Base-by-base conservation (phyloP, 306 rosid species). In the Hylodesmum podocarpum region DNA sequence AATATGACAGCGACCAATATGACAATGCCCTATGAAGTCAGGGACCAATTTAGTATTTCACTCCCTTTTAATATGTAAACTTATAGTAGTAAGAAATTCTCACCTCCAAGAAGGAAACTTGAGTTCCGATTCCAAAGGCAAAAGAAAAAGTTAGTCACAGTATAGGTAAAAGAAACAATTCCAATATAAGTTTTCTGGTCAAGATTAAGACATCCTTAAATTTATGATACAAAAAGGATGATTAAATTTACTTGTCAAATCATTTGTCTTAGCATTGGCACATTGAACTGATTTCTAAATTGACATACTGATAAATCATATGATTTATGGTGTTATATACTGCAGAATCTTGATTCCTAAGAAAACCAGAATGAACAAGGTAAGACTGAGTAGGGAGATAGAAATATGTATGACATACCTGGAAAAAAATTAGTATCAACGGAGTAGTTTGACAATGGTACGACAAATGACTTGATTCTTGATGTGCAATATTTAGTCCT, bases 51-150 rank as follows among this genome's bases (percentile, higher is more conserved):
- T n/a, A n/a, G n/a, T n/a, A n/a, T n/a, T n/a, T n/a, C n/a, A n/a
- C n/a, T n/a, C n/a, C 10, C 33, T 9, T 66, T 61, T 33, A 63
- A 21, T 39, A 46, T 72, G 59, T 37, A 82, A 77, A 72, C 9
- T 68, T 46, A 47, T 4, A 57, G 44, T 53, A 21, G 82, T 53
- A 7, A 53, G 51, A 66, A 65, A 57, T 82, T 77, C 98, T 87
- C 80, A 91, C 98, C 98, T 94, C 98, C 70, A 94, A 75, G 85
- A 88, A 94, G 75, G 98, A 94, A 68, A 94, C 98, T 94, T 91
- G 64, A 78, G 82, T 82, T 78, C 77, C 80, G 74, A 59, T 73
- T 62, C 73, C 39, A 65, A 66, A 86, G 80, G 10, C 64, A 44
- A 66, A 76, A 40, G 70, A 59, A 74, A 66, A 73, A 67, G 76